Evolutionary conservation across 805 yeast genomes (phyloP), one percentile per base, ranked within the genome.

Genomic region (Yamadazyma akitaensis): DNA sequence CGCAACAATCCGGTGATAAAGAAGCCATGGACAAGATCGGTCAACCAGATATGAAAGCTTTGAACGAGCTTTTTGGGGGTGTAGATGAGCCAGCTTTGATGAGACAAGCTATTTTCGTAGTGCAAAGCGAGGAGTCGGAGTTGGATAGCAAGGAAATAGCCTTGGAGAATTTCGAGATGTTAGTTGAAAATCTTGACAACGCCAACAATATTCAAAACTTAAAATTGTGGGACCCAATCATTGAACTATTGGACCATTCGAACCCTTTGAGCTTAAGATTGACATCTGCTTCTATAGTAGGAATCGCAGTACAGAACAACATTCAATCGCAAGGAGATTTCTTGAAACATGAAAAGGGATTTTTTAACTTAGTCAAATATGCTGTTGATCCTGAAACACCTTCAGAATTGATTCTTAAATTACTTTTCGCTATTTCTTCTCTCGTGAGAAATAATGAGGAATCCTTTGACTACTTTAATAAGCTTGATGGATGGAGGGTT

Each of bases 251-350:
- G 42, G 67, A 69, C 26, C 68, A 68, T 30, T 66, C 70, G 6
- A 51, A 43, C 11, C 61, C 61, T 2, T 12, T 10, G 1, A 33
- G 42, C 16, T 63, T 92, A 28, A 73, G 82, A 48, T 68, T 76
- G 8, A 70, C 72, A 46, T 85, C 91, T 0, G 81, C 87, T 49
- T 82, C 94, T 32, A 79, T 86, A 35, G 77, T 91, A 19, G 97
- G 96, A 2, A 86, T 92, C 0, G 96, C 98, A 0, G 95, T 87
- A 3, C 99, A 94, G 65, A 94, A 94, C 63, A 94, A 94, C 63
- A 81, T 80, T 3, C 79, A 76, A 47, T 72, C 90, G 3, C 98
- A 90, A 65, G 72, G 75, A 46, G 86, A 79, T 43, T 84, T 86
- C 50, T 63, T 75, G 35, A 77, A 77, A 48, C 72, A 82, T 49